Percentiles rank a stretch among this genome's conserved stretches.
Conservation (phyloP, 352 stramenopile genomes). For the Pythium rishiriense region DNA sequence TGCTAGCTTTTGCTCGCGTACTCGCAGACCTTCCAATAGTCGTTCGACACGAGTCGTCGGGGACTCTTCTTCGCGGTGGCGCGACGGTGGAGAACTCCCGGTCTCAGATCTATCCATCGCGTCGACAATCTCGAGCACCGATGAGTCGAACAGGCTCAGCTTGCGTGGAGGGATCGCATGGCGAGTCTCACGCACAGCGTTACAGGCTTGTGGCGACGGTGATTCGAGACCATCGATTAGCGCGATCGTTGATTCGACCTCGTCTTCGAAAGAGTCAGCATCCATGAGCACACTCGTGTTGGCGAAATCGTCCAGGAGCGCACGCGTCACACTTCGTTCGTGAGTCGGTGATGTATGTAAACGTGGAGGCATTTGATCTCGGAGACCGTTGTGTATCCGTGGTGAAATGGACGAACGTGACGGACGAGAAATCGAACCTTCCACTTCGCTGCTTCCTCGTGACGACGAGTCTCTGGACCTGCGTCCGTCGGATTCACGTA, state of each 20-base stretch:
- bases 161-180: slow-evolving; percentile 1
- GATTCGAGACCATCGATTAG: slow-evolving; percentile 16
- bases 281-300: slow-evolving; percentile 21
- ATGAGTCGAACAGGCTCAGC: slow-evolving; percentile 42
- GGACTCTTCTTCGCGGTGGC: not conserved
- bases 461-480: no score
- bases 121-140: slow-evolving; percentile 48
- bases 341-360: not conserved
- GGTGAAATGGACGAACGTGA: not conserved
- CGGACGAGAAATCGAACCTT: not conserved
- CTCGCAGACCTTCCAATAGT: slow-evolving; percentile 32
- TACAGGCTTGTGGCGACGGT: not conserved
- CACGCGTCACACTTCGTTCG: slow-evolving; percentile 19
- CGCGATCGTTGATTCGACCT: slow-evolving; percentile 21
- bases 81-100: not conserved
- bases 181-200: not conserved
- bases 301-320: slow-evolving; percentile 17
- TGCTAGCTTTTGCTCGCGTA: slow-evolving; percentile 34
- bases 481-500: not conserved
- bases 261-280: slow-evolving; percentile 29
- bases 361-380: not conserved
- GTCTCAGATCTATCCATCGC: slow-evolving; percentile 30
- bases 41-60: slow-evolving; percentile 15
- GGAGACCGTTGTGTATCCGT: not conserved
- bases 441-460: not conserved